Conservation (phyloP, 2,329 filamentous ascomycete species). For the Magnaporthiopsis rhizophila region DNA sequence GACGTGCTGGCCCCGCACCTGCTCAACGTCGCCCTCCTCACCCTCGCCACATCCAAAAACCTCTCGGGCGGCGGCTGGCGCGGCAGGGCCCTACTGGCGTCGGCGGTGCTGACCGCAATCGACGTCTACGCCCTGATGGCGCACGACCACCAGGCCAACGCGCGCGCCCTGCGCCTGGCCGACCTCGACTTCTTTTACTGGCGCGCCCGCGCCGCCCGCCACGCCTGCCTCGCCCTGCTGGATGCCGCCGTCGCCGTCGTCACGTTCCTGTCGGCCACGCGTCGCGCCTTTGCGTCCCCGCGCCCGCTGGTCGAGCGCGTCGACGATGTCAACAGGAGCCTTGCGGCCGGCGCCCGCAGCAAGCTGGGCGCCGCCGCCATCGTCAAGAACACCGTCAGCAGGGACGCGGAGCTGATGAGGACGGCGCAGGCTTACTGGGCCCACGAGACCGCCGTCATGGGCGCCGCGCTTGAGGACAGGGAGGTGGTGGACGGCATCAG, state of each 20-base stretch:
- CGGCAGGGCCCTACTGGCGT: slow-evolving; percentile 56
- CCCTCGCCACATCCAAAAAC: slow-evolving; percentile 59
- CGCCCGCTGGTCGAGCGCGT: slow-evolving; percentile 58
- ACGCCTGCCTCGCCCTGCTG: slow-evolving; percentile 53
- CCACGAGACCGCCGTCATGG: slow-evolving; percentile 65
- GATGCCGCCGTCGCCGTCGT: slow-evolving; percentile 56
- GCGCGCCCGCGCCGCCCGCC: slow-evolving; percentile 56
- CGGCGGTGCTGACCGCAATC: slow-evolving; percentile 45
- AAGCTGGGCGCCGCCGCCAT: slow-evolving; percentile 68
- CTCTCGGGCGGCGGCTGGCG: slow-evolving; percentile 63
- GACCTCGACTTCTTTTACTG: slow-evolving; percentile 68
- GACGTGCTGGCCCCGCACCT: slow-evolving; percentile 70
- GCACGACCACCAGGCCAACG: slow-evolving; percentile 60
- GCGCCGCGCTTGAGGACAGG: slow-evolving; percentile 69
- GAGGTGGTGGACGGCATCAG: slow-evolving; percentile 67
- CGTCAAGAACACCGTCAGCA: slow-evolving; percentile 68
- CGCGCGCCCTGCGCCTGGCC: slow-evolving; percentile 48
- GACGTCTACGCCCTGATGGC: slow-evolving; percentile 60
- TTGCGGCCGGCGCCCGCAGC: slow-evolving; percentile 49
- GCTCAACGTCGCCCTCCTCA: slow-evolving; percentile 63
- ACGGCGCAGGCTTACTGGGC: slow-evolving; percentile 70
- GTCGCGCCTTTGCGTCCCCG: slow-evolving; percentile 63
- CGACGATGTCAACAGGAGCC: slow-evolving; percentile 44
- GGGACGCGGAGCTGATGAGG: slow-evolving; percentile 63
- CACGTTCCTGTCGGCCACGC: slow-evolving; percentile 71